Base-by-base conservation (phyloP, 1,284 basidiomycete genomes). In the Cryptococcus maquisensis region DNA sequence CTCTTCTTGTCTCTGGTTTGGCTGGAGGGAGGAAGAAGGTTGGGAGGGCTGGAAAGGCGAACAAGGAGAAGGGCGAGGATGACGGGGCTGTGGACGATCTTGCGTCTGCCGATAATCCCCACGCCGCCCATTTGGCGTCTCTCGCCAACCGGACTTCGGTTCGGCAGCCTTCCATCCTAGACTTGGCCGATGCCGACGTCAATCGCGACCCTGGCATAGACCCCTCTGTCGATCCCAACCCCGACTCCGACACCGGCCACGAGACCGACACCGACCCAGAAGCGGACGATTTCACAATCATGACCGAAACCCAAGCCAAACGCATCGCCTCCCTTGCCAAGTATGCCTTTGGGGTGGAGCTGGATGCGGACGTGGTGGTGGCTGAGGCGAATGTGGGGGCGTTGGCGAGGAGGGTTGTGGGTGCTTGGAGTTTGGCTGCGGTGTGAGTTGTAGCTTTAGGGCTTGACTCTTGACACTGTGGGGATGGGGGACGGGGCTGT, bases 281-380 rank as follows among this genome's bases (percentile, higher is more conserved):
- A 68, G 83, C 84, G 0, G 93, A 98, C 69, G 93, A 98, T 75
- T 98, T 98, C 73, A 83, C 84, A 42, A 91, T 98, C 77, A 97
- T 93, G 90, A 86, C 87, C 3, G 85, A 88, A 62, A 79, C 80
- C 40, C 94, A 98, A 74, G 95, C 94, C 24, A 85, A 85, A 72
- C 83, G 89, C 45, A 97, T 98, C 64, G 86, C 86, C 40, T 76
- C 78, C 20, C 86, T 84, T 20, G 85, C 95, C 60, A 79, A 86
- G 63, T 83, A 88, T 69, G 83, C 87, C 9, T 96, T 95, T 69
- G 84, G 82, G 36, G 86, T 97, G 39, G 94, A 98, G 67, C 86
- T 94, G 65, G 85, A 85, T 4, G 83, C 86, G 15, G 90, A 96
- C 64, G 92, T 98, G 20, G 82, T 98, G 41, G 80, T 98, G 43